Evolutionary conservation across 768 basidiomycete species (phyloP), one percentile per base, ranked within the genome.

Genomic region (Cystofilobasidium ferigula): DNA sequence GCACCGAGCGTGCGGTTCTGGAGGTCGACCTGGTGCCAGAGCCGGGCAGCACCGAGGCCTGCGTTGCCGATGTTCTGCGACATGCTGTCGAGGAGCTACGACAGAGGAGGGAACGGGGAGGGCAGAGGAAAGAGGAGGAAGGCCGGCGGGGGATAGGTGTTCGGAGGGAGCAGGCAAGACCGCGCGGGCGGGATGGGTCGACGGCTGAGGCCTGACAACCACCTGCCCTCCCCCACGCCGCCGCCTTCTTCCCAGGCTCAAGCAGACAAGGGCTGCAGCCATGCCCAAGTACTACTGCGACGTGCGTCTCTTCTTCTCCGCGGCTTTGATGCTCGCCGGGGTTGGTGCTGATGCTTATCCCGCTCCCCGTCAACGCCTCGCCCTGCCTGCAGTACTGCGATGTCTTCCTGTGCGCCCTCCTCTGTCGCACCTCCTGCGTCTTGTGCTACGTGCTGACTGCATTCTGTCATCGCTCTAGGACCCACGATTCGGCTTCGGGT

Each of bases 1-100:
- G 42, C 10, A 67, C 95, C 95, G 22, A 98, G 81, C n/a, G 92
- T 80, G 43, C 93, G 85, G 71, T 89, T 88, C 13, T 87, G 81
- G 16, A 93, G 92, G 72, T 94, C 87, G 69, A 91, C 89, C 69
- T 89, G 88, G 75, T 97, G 91, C 95, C 94, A 99, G 53, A 91
- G 85, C 54, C 93, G 82, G n/a, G 89, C 87, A 72, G 90, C 92
- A 0, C 91, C 93, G 70, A 98, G 84, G 1, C 86, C 87, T n/a
- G 95, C 94, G 92, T 98, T 62, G 18, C 60, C 60, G 45, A 61
- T 30, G 24, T 48, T n/a, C n/a, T n/a, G n/a, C n/a, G n/a, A n/a
- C n/a, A n/a, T n/a, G n/a, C n/a, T n/a, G n/a, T n/a, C 2, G 20
- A 58, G 57, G 51, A 54, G 51, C 51, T 61, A 40, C 30, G 65